These are phyloP conservation scores for Oxytropis ochrocephala DNA, from an alignment of 306 rosid species.

Conservation along the genomic window DNA sequence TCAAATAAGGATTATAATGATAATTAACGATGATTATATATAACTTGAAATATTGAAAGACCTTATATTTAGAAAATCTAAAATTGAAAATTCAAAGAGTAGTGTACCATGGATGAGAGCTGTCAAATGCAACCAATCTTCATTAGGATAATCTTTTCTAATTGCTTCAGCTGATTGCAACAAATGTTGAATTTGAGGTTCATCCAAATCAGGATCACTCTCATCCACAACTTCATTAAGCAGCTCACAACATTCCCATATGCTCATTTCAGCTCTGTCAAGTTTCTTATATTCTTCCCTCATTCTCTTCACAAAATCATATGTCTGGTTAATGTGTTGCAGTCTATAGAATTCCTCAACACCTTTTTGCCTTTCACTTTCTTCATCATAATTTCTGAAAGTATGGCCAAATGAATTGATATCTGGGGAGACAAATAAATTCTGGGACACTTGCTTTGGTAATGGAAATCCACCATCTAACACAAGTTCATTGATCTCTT, in stretches of 20 bases:
- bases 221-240: conserved; percentile 37
- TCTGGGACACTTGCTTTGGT: conserved; percentile 23
- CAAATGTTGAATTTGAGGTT: conserved; percentile 33
- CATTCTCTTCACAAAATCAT: conserved; percentile 31
- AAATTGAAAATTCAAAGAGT: neutral
- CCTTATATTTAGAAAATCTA: no score
- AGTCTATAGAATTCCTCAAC: conserved; percentile 32
- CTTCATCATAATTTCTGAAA: conserved; percentile 41
- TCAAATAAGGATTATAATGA: neutral
- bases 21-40: no score
- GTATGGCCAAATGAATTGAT: conserved; percentile 65
- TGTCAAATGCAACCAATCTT: conserved; percentile 39
- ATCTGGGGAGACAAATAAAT: conserved; percentile 40
- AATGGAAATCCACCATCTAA: conserved; percentile 52
- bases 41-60: no score
- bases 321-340: conserved; percentile 38
- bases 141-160: conserved; percentile 29
- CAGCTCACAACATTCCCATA: conserved; percentile 45
- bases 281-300: conserved; percentile 33
- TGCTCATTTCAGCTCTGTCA: conserved; percentile 36
- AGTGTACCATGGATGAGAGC: conserved; percentile 40
- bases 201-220: conserved; percentile 35
- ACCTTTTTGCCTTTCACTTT: conserved; percentile 25
- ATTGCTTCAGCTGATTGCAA: conserved; percentile 28
- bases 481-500: conserved; percentile 34